These are phyloP conservation scores for Geotrichum reessii DNA, from an alignment of 1,139 yeast genomes.

Conservation along the genomic window DNA sequence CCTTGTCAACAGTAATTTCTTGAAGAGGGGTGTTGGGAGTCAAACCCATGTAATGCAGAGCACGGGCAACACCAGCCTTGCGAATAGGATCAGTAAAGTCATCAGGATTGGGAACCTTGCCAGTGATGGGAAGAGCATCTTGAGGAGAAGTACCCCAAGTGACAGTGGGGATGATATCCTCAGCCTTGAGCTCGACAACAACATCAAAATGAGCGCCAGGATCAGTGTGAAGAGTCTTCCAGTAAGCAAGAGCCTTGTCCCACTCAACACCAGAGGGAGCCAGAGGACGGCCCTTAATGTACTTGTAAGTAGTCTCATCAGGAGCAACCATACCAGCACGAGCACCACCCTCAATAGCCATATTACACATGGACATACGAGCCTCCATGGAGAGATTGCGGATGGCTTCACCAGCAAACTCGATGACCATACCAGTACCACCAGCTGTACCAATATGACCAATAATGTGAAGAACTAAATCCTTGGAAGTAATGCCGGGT, in stretches of 20 bases:
- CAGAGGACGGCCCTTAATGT: constrained; percentile 87
- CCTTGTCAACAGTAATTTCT: constrained; percentile 77
- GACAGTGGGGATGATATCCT: constrained; percentile 87
- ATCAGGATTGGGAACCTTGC: constrained; percentile 82
- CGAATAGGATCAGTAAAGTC: constrained; percentile 64
- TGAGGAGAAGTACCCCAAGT: constrained; percentile 99
- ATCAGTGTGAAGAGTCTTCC: constrained; percentile 84
- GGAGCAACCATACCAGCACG: constrained; percentile 99
- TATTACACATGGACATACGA: constrained; percentile 98
- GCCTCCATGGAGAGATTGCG: constrained; percentile 91
- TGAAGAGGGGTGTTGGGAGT: constrained; percentile 72
- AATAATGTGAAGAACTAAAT: constrained; percentile 85
- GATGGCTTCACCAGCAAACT: constrained; percentile 93
- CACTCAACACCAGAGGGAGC: constrained; percentile 92
- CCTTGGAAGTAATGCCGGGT: constrained; percentile 92
- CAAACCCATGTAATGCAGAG: constrained; percentile 87
- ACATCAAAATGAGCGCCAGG: constrained; percentile 84
- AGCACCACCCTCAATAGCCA: constrained; percentile 98
- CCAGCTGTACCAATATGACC: constrained; percentile 99
- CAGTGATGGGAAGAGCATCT: constrained; percentile 93
- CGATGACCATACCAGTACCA: constrained; percentile 96
- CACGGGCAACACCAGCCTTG: constrained; percentile 82
- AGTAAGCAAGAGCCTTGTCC: constrained; percentile 88
- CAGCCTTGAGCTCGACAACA: constrained; percentile 74
- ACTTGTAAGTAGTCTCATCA: constrained; percentile 79